Conservation (phyloP, 805 yeast species). For the Saccharomycopsis javanensis region DNA sequence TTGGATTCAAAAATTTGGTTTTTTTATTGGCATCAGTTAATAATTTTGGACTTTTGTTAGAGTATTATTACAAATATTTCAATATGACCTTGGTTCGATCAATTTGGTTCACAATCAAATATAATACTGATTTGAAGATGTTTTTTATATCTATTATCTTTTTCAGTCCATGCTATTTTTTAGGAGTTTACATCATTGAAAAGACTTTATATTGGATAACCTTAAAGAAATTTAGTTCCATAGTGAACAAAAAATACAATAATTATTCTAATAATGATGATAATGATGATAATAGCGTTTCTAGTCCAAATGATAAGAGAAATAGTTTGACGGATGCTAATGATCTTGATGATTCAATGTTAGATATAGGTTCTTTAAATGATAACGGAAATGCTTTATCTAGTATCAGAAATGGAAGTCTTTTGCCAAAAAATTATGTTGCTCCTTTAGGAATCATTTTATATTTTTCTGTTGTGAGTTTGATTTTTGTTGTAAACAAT, state of each 20-base stretch:
- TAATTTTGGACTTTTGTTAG: constrained; percentile 30
- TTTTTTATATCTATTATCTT: constrained; percentile 23
- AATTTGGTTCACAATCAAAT: constrained; percentile 24
- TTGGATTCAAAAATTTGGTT: constrained; percentile 33
- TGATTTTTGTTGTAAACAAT: constrained; percentile 25
- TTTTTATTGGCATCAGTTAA: constrained; percentile 31
- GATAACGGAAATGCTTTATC: constrained; percentile 1
- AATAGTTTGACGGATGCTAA: not conserved
- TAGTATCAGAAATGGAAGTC: not conserved
- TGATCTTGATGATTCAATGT: not conserved
- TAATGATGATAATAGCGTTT: constrained; percentile 16
- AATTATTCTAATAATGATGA: not conserved
- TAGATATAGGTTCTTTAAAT: not conserved
- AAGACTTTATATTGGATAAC: constrained; percentile 21
- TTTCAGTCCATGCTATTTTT: constrained; percentile 26
- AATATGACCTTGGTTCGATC: constrained; percentile 28
- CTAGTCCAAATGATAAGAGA: constrained; percentile 1
- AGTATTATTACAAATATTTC: constrained; percentile 26
- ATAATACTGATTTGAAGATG: constrained; percentile 25
- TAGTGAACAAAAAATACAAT: constrained; percentile 8
- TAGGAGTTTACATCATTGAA: constrained; percentile 31
- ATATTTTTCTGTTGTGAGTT: constrained; percentile 26
- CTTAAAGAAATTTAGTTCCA: constrained; percentile 9
- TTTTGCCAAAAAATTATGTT: constrained; percentile 21
- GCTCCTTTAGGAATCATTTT: constrained; percentile 26